Evolutionary conservation across 2,329 filamentous ascomycete species (phyloP).

Genomic region (Aureobasidium pullulans): DNA sequence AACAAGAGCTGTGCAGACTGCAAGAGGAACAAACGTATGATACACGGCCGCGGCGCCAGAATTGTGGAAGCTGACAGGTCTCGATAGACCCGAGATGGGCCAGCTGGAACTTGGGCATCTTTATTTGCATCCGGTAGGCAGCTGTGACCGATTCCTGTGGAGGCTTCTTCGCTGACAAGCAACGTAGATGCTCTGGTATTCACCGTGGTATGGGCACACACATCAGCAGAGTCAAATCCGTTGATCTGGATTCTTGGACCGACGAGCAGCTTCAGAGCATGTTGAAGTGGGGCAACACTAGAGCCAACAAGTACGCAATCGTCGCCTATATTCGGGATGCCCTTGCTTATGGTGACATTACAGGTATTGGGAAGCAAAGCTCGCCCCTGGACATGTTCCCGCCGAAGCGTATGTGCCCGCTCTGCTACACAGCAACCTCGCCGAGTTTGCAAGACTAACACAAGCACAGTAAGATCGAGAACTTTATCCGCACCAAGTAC

Average conservation of each 20-base stretch:
- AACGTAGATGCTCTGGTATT: constrained; percentile 74
- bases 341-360: not conserved
- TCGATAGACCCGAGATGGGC: constrained; percentile 91
- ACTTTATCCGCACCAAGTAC: constrained; percentile 98
- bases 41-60: not conserved
- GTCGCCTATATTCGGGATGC: not conserved
- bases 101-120: constrained; percentile 96
- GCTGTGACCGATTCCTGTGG: not conserved
- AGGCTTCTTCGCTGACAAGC: constrained; percentile 2
- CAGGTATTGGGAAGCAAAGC: constrained; percentile 87
- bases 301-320: constrained; percentile 73
- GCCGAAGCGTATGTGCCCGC: constrained; percentile 61
- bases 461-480: constrained; percentile 75
- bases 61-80: constrained; percentile 20
- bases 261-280: constrained; percentile 95
- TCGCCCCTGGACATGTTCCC: constrained; percentile 82
- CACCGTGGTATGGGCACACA: constrained; percentile 98
- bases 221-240: constrained; percentile 95
- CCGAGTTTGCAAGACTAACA: not conserved
- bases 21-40: constrained; percentile 94
- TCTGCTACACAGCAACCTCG: not conserved
- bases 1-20: constrained; percentile 98
- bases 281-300: constrained; percentile 88
- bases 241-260: constrained; percentile 96
- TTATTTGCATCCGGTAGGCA: constrained; percentile 76